phyloP scores from a whole-genome alignment of 148 eudicot genomes.

The Rhododendron mucronatum region DNA sequence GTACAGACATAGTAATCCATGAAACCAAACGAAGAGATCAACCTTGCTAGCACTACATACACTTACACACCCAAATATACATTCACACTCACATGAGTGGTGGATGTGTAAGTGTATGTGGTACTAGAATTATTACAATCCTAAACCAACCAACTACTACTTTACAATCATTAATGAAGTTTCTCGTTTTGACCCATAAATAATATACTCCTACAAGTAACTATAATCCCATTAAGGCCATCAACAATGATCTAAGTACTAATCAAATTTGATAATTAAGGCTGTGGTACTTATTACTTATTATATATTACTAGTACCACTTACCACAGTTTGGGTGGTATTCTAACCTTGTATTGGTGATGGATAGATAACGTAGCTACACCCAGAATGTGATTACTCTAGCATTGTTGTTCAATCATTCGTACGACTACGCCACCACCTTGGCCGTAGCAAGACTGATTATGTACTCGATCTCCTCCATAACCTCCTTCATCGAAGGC shows the following conservation, averaged over 20 bases:
- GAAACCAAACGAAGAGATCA: neutral
- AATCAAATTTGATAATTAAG: no score
- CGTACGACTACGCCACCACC: neutral
- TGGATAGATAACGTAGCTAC: neutral
- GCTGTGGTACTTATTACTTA: no score
- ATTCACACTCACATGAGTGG: no score
- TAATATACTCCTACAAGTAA: no score
- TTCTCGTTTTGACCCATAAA: neutral
- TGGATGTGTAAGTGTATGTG: no score
- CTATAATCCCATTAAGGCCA: neutral
- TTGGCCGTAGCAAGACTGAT: conserved; percentile 48
- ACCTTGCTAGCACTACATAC: no score
- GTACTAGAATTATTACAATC: no score
- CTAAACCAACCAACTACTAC: neutral
- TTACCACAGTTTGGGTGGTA: neutral
- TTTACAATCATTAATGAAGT: neutral
- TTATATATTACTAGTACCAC: no score
- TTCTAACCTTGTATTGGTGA: neutral
- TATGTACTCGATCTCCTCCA: conserved; percentile 76
- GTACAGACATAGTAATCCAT: neutral
- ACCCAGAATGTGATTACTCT: neutral
- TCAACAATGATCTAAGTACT: neutral
- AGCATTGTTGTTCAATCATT: neutral
- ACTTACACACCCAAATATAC: no score
- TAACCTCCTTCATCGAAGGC: conserved; percentile 60